Conservation (phyloP, 108 stramenopile genomes). For the Cyclotella cryptica region DNA sequence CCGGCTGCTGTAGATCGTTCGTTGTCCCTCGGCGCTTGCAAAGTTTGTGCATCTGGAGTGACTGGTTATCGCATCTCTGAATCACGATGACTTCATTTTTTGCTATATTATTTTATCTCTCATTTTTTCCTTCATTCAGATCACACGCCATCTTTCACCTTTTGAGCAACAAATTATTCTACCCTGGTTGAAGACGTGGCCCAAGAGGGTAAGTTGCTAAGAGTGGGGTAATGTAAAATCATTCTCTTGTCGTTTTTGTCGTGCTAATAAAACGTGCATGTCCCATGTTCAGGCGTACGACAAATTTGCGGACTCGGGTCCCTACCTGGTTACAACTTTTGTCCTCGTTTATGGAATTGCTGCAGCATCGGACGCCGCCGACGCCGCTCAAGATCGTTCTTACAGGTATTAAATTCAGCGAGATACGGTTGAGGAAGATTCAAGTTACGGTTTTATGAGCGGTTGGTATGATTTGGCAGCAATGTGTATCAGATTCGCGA, state of each 20-base stretch:
- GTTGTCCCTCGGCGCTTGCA: too few species aligned
- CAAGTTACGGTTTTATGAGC: too few species aligned
- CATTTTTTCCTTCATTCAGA: constrained; percentile 41
- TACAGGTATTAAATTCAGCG: constrained; percentile 51
- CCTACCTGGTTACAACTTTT: constrained; percentile 45
- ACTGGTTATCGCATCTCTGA: background rate
- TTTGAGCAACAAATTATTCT: constrained; percentile 76
- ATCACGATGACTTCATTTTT: background rate
- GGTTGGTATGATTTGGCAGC: too few species aligned
- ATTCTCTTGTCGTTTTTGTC: constrained; percentile 1
- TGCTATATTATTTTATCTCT: constrained; percentile 10
- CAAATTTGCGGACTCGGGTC: constrained; percentile 59
- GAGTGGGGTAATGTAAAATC: background rate
- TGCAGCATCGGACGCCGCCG: constrained; percentile 44
- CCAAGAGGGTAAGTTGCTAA: constrained; percentile 57
- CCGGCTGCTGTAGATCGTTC: too few species aligned
- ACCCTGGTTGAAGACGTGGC: constrained; percentile 84
- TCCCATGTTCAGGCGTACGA: constrained; percentile 43
- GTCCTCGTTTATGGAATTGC: constrained; percentile 54
- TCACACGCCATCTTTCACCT: constrained; percentile 82
- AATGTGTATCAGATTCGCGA: too few species aligned
- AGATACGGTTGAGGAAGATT: background rate
- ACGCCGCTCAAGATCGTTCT: constrained; percentile 56
- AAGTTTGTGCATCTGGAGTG: background rate
- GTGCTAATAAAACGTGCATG: background rate